Base-by-base conservation (phyloP, 257 asterid species). In the Penstemon eatonii region DNA sequence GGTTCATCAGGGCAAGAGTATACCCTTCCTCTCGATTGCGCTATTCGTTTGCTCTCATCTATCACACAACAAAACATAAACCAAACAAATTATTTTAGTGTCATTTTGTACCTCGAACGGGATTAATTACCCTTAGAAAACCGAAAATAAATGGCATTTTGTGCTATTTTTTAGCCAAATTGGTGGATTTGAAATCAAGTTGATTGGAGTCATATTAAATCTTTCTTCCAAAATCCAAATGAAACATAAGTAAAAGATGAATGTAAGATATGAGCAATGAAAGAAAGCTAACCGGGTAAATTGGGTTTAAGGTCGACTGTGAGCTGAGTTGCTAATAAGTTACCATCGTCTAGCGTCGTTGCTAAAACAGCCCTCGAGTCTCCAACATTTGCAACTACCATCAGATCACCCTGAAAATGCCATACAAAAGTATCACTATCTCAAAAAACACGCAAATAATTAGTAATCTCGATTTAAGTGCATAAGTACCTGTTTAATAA, bases 281-380 rank as follows among this genome's bases (percentile, higher is more conserved):
- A 57, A 67, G 57, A 67, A 67, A 3, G 62, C 88, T 79, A 3
- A 88, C 97, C 56, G 37, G 93, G 94, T 74, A 86, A 64, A 75
- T 85, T 90, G 6, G 97, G 97, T 78, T 90, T 90, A 74, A 76
- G 81, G 81, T 90, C 96, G 2, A 82, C 80, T n/a, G 97, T 86
- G 6, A 88, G 94, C 80, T 88, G 94, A 73, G 82, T 68, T 7
- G 97, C 84, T 65, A 77, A 67, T 71, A 88, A 67, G 39, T 57
- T 51, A 19, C 94, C 87, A 45, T 83, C 87, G 5, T 82, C 89
- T 19, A 70, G 66, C 53, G 69, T 68, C 3, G 91, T 84, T 57
- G 89, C 97, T 56, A 90, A 73, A 33, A 90, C 94, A 12, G 94
- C 92, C 61, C 97, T 73, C 2, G 94, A 90, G 66, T 90, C 97